Evolutionary conservation across 257 asterid species (phyloP).

Genomic region (Catharanthus roseus): DNA sequence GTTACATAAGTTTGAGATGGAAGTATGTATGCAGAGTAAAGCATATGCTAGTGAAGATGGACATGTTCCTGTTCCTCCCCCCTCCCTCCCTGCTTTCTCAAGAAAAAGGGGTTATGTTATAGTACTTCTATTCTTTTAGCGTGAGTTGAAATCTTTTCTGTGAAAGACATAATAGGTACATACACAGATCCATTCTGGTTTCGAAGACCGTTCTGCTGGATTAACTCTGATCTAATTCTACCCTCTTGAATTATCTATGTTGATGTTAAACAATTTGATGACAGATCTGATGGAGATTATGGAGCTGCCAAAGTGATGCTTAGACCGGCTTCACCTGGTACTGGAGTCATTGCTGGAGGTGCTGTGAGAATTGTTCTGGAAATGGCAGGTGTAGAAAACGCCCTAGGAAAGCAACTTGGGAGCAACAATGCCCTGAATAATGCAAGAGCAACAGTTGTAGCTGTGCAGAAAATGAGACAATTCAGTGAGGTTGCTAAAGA

Average conservation of each 20-base stretch:
- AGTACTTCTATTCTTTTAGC: neutral
- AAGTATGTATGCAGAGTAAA: neutral
- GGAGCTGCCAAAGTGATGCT: constrained; percentile 99
- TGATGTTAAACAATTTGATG: constrained; percentile 6
- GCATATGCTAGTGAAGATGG: neutral
- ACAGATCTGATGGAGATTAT: constrained; percentile 70
- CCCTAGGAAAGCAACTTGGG: constrained; percentile 90
- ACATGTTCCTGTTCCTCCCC: neutral
- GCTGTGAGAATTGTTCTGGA: constrained; percentile 86
- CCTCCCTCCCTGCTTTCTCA: neutral
- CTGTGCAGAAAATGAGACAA: constrained; percentile 79
- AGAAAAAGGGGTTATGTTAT: too few relatives aligned
- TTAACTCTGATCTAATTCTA: neutral
- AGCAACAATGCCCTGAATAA: constrained; percentile 93
- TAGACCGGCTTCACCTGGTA: constrained; percentile 93
- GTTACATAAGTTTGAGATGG: neutral
- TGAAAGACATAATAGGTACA: neutral
- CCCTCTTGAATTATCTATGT: neutral
- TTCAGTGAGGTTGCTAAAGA: constrained; percentile 79
- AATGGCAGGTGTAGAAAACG: constrained; percentile 89
- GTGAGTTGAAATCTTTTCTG: neutral
- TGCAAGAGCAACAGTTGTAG: constrained; percentile 88
- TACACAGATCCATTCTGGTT: neutral
- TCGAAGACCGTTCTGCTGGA: neutral
- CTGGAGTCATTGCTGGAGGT: constrained; percentile 97